Conservation (phyloP, 345 rosid genomes). For the Salix udensis region DNA sequence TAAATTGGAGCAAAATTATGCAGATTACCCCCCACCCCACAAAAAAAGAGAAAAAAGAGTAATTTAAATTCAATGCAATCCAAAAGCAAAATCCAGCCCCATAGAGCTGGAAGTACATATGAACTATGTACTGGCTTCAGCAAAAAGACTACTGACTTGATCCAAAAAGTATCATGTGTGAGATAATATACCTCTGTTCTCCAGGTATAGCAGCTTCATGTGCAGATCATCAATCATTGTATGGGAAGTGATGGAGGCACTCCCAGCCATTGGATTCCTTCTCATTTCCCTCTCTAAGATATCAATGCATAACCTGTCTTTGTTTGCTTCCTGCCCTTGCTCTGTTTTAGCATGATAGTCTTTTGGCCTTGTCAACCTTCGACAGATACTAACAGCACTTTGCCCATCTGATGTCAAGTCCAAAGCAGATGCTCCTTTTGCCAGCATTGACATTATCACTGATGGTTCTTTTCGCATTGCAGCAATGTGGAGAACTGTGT, state of each 20-base stretch:
- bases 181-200: constrained; percentile 72
- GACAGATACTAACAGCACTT: constrained; percentile 78
- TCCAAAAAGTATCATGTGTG: neutral
- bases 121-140: neutral
- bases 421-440: constrained; percentile 68
- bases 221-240: constrained; percentile 70
- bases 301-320: constrained; percentile 73
- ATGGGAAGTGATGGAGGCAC: constrained; percentile 45
- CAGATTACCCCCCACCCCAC: neutral
- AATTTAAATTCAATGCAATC: neutral
- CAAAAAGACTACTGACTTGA: neutral
- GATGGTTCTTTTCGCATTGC: constrained; percentile 85
- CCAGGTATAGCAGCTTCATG: constrained; percentile 82
- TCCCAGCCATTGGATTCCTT: constrained; percentile 66
- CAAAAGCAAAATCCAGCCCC: neutral
- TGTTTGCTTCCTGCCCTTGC: constrained; percentile 81
- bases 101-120: neutral
- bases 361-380: constrained; percentile 79
- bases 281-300: constrained; percentile 76
- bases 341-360: constrained; percentile 67
- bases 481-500: constrained; percentile 81
- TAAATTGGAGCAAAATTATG: neutral
- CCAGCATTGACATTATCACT: constrained; percentile 58
- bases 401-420: constrained; percentile 70
- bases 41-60: neutral